Evolutionary conservation across 208 protist species (phyloP).

Genomic region (Leptomonas seymouri): DNA sequence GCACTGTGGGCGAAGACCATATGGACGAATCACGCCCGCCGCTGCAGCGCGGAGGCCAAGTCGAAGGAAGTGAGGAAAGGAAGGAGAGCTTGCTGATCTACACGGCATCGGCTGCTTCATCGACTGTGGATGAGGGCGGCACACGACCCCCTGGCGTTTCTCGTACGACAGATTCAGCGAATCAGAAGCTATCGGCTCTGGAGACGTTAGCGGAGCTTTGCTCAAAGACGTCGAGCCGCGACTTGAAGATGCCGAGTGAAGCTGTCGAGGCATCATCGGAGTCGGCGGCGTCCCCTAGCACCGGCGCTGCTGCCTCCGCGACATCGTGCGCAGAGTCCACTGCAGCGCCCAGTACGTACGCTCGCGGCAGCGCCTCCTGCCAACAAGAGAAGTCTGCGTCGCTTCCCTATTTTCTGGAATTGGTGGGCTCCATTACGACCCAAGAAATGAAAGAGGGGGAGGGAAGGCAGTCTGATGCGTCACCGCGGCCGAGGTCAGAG

Average conservation of each 20-base stretch:
- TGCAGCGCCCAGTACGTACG: not conserved
- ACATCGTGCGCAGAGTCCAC: not conserved
- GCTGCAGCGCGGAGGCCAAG: not conserved
- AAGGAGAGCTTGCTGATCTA: not conserved
- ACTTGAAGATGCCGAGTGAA: not conserved
- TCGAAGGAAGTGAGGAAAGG: not conserved
- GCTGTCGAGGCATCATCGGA: not conserved
- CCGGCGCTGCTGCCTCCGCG: not conserved
- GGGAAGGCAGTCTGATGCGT: not conserved
- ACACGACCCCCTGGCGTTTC: not conserved
- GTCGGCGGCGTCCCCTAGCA: not conserved
- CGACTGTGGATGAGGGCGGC: not conserved
- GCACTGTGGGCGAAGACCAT: not conserved
- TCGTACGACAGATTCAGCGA: not conserved
- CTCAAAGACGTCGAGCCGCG: not conserved
- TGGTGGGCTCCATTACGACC: no score
- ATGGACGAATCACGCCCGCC: not conserved
- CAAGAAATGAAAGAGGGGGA: no score
- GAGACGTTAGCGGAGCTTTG: conserved; percentile 4
- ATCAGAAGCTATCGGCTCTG: not conserved
- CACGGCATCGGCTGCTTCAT: not conserved
- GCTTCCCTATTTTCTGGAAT: no score
- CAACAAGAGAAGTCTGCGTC: no score
- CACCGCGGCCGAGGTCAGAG: not conserved
- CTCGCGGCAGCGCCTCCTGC: no score